Base-by-base conservation (phyloP, 768 basidiomycete genomes). In the Phaffia australis region DNA sequence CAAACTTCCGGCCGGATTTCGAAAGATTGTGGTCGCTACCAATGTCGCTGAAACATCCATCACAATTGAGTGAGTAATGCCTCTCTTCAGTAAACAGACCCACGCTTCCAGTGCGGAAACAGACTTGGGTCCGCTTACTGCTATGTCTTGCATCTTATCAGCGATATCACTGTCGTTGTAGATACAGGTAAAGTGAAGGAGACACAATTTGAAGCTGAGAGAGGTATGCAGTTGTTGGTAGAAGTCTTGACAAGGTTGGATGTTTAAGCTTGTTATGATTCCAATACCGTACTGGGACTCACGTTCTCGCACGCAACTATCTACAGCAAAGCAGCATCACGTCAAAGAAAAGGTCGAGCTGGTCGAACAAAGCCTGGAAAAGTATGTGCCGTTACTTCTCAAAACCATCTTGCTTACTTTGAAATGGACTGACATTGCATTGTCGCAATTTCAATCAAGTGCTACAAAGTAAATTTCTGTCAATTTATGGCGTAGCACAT, bases 111-210 rank as follows among this genome's bases (percentile, higher is more conserved):
- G 16, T 54, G 52, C 4, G 16, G 16, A 54, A 27, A 5, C 18
- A 54, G 4, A 54, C 16, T 27, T 54, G 21, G 27, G 5, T 27
- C 8, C 8, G 52, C n/a, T 54, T 54, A 27, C 21, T 5, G 52
- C 52, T n/a, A 27, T 16, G 8, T n/a, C 16, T 4, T 27, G 27
- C 5, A 27, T 27, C 27, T 54, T n/a, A n/a, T 54, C 48, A 62
- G 60, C 71, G 90, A 93, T 71, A 81, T 93, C 27, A 80, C 87
- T 48, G 89, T 87, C 71, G 89, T 93, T 25, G 81, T 93, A 16
- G 90, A 94, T 72, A 78, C 83, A 0, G 90, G 90, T 7, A 87
- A 84, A 74, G 87, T 88, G 70, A 93, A 92, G 75, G 89, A 93
- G 77, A 87, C 81, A 3, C 83, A 83, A 70, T 81, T 80, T 70